These are phyloP conservation scores for Phytophthora hibernalis DNA, from an alignment of 352 stramenopile genomes.

Conservation along the genomic window DNA sequence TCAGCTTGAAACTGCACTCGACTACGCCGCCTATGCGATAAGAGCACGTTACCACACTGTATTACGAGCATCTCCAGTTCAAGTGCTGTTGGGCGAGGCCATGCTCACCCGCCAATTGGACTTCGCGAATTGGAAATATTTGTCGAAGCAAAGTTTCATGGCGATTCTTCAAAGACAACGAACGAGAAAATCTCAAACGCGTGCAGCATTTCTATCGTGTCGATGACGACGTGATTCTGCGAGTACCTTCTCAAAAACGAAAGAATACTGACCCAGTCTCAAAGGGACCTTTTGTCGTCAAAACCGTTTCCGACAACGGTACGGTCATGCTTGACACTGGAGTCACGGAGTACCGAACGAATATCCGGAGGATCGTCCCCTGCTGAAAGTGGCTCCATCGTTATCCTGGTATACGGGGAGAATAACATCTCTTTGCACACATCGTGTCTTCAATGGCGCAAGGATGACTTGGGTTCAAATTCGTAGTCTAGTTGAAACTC, in stretches of 20 bases:
- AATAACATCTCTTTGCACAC: background rate
- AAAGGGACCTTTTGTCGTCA: background rate
- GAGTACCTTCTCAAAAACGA: background rate
- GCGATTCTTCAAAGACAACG: too few relatives aligned
- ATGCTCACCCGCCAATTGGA: too few relatives aligned
- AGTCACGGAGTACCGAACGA: background rate
- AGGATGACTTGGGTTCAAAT: background rate
- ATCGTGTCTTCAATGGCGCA: background rate
- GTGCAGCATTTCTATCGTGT: background rate
- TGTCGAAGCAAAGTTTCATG: too few relatives aligned
- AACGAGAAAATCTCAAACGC: background rate
- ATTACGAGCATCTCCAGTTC: conserved; percentile 3
- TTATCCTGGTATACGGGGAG: background rate
- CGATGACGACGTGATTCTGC: background rate
- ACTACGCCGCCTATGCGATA: conserved; percentile 20
- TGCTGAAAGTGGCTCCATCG: background rate
- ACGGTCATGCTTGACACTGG: background rate
- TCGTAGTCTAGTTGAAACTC: too few relatives aligned
- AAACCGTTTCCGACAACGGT: background rate
- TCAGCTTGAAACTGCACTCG: background rate
- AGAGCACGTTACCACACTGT: conserved; percentile 16
- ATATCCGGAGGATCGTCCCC: background rate
- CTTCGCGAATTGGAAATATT: too few relatives aligned
- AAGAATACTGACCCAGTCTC: background rate
- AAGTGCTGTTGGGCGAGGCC: background rate